A percentile compares a stretch with the other conserved stretches of the same genome.
Evolutionary conservation across 805 yeast genomes (phyloP).

Genomic region (Barnettozyma vustinii): DNA sequence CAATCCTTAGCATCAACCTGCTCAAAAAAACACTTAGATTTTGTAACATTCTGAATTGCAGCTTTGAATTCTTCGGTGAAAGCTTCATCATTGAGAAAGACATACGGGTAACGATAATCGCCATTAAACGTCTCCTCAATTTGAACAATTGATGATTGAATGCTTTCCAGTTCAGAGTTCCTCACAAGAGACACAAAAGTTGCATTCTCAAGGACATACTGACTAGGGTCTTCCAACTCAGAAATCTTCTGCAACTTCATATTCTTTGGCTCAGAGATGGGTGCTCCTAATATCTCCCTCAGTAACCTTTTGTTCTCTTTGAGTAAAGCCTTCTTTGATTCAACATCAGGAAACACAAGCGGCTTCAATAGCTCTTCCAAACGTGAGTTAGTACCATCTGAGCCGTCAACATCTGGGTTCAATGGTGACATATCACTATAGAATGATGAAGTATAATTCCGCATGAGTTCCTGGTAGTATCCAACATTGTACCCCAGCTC

Average conservation of each 20-base stretch:
- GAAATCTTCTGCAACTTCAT: constrained; percentile 14
- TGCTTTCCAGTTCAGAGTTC: constrained; percentile 48
- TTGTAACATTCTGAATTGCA: constrained; percentile 35
- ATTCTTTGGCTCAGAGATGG: constrained; percentile 26
- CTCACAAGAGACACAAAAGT: constrained; percentile 71
- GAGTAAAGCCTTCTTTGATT: constrained; percentile 13
- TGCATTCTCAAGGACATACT: constrained; percentile 52
- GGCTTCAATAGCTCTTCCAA: constrained; percentile 19
- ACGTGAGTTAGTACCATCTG: background rate
- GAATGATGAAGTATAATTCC: constrained; percentile 18
- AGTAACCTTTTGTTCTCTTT: constrained; percentile 10
- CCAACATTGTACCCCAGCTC: constrained; percentile 10
- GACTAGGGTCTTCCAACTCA: constrained; percentile 7
- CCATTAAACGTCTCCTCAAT: constrained; percentile 62
- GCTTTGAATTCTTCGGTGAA: constrained; percentile 55
- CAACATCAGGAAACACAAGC: constrained; percentile 11
- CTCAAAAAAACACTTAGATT: constrained; percentile 42
- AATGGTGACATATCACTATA: constrained; percentile 7
- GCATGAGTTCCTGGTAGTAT: constrained; percentile 19
- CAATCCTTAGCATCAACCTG: constrained; percentile 41
- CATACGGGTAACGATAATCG: constrained; percentile 76
- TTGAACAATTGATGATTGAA: constrained; percentile 48
- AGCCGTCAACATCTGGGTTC: background rate
- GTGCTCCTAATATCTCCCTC: constrained; percentile 5
- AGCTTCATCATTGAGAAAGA: constrained; percentile 66